Conservation (phyloP, 306 rosid species). For the Oemleria cerasiformis region DNA sequence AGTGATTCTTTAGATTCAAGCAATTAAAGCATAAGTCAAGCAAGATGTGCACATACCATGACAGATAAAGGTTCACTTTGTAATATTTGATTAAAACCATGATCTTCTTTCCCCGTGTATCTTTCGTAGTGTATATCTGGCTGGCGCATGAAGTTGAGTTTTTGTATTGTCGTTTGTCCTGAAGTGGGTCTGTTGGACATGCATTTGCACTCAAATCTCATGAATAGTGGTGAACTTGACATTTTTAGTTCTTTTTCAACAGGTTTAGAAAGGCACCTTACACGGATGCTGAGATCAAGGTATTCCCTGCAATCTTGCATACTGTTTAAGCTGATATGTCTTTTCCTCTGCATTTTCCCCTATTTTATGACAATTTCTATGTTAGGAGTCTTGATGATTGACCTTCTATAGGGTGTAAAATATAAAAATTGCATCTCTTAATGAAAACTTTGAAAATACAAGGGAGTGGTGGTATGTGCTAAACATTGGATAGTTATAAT, state of each 20-base stretch:
- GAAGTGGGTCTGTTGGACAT: conserved; percentile 13
- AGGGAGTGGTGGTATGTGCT: neutral
- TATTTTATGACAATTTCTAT: neutral
- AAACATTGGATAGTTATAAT: neutral
- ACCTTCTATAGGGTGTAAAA: neutral
- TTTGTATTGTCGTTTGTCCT: neutral
- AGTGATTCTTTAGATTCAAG: neutral
- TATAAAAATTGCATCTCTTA: neutral
- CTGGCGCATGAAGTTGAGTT: neutral
- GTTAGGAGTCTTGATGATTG: neutral
- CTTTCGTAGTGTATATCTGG: neutral
- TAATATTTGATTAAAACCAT: neutral
- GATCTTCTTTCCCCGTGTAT: neutral
- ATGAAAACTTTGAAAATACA: neutral
- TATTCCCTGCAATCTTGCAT: conserved; percentile 29
- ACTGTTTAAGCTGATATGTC: neutral
- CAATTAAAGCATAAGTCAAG: neutral
- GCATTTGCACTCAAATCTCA: conserved; percentile 7
- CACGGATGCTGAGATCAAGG: conserved; percentile 91
- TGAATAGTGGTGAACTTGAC: neutral
- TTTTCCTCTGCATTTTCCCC: neutral
- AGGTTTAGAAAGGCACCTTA: conserved; percentile 81
- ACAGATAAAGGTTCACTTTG: neutral
- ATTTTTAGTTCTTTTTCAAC: conserved; percentile 21
- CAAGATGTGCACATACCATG: neutral